These are phyloP conservation scores for Garcia nutans DNA, from an alignment of 345 rosid genomes.

Conservation along the genomic window DNA sequence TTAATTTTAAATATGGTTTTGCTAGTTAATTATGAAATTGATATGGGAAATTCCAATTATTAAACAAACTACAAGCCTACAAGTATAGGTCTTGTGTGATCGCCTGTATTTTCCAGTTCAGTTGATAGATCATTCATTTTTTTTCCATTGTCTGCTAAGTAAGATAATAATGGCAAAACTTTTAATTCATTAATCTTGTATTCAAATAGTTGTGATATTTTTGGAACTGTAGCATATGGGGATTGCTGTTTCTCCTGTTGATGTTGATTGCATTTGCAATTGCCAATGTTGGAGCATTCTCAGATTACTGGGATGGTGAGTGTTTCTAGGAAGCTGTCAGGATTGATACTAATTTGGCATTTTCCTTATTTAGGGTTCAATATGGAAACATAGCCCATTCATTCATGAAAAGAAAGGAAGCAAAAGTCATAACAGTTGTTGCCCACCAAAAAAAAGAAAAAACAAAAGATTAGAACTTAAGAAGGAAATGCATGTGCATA, in stretches of 20 bases:
- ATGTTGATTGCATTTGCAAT: not conserved
- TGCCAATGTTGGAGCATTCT: not conserved
- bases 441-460: constrained; percentile 6
- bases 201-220: not conserved
- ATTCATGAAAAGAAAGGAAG: not conserved
- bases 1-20: not conserved
- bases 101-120: not conserved
- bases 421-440: constrained; percentile 1
- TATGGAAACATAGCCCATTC: not conserved
- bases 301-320: constrained; percentile 6
- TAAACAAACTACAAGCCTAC: not conserved
- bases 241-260: not conserved
- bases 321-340: constrained; percentile 12
- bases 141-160: not conserved
- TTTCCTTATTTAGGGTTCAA: not conserved
- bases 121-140: not conserved
- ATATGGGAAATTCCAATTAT: not conserved
- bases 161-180: not conserved
- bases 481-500: not conserved
- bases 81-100: not conserved
- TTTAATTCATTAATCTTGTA: not conserved
- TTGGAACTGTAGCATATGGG: not conserved
- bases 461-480: not conserved
- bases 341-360: not conserved
- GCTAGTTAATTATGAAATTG: not conserved